Evolutionary conservation across 306 rosid species (phyloP), one percentile per base, ranked within the genome.

Genomic region (Cicer judaicum): DNA sequence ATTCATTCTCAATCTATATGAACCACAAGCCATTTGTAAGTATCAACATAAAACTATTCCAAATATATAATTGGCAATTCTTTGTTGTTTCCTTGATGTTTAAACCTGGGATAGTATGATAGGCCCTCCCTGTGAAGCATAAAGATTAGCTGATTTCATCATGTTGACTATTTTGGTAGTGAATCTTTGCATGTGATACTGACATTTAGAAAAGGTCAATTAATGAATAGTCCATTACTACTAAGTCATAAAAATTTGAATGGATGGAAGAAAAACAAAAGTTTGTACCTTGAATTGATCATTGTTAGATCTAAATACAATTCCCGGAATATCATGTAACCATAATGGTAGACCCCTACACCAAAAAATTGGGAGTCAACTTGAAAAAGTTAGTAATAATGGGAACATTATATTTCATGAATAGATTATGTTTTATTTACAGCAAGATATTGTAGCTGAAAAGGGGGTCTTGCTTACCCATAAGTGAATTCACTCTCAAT

Each of bases 41-140:
- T 19, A 44, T 12, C 19, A 11, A 7, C 13, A 4, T 18, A 5
- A 21, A 43, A 46, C 6, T 39, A 18, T 4, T 6, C 6, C 18
- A 43, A 12, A 21, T 62, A 43, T 29, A 12, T 21, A 67, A 54
- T 62, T 70, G 43, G 21, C 39, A 54, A 49, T 19, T 47, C 4
- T 50, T 60, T 65, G 14, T 21, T 24, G 15, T 64, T 12, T 65
- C 5, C 2, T 38, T 24, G 13, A 67, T 59, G 29, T 74, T 69
- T 29, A 62, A 85, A 93, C 97, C 93, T 93, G 97, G 2, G 97
- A 91, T 44, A 91, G 76, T 81, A 94, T 87, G 76, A 91, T 91
- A 6, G 97, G 96, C 34, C 98, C 98, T 60, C 97, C 98, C 70
- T 87, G 96, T 36, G 98, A 88, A 79, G 96, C 98, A 71, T 57